These are phyloP conservation scores for Globisporangium spiculum DNA, from an alignment of 352 stramenopile species.

Conservation along the genomic window DNA sequence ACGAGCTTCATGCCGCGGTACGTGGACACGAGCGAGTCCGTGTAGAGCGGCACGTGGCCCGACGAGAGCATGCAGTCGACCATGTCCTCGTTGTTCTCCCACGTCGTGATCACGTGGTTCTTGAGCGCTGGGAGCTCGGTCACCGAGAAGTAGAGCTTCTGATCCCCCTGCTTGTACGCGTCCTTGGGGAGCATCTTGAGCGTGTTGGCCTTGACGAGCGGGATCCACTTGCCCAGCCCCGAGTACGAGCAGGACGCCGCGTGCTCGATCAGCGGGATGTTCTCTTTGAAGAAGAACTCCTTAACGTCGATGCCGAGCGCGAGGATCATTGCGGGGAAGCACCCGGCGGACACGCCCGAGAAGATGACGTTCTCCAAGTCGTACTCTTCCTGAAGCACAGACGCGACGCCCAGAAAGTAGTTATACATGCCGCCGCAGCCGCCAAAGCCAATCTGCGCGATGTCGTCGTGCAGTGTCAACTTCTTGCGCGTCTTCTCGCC, in stretches of 20 bases:
- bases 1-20: slow-evolving; percentile 76
- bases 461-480: slow-evolving; percentile 52
- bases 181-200: slow-evolving; percentile 58
- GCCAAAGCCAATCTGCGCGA: slow-evolving; percentile 77
- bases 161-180: slow-evolving; percentile 56
- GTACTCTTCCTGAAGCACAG: slow-evolving; percentile 74
- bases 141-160: slow-evolving; percentile 77
- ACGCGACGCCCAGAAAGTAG: slow-evolving; percentile 79
- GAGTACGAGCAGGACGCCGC: slow-evolving; percentile 53
- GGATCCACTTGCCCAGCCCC: slow-evolving; percentile 75
- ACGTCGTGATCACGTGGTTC: slow-evolving; percentile 74
- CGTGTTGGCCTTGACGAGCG: slow-evolving; percentile 66
- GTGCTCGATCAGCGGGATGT: slow-evolving; percentile 68
- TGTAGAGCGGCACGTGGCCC: slow-evolving; percentile 72
- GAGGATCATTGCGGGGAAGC: slow-evolving; percentile 67
- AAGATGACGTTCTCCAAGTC: slow-evolving; percentile 70
- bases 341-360: slow-evolving; percentile 72
- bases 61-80: slow-evolving; percentile 80
- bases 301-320: slow-evolving; percentile 66
- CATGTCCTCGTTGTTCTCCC: slow-evolving; percentile 79
- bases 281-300: slow-evolving; percentile 85
- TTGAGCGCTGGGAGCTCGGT: slow-evolving; percentile 61
- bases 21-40: slow-evolving; percentile 48
- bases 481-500: slow-evolving; percentile 31
- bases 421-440: slow-evolving; percentile 87